Base-by-base conservation (phyloP, 495 filamentous ascomycete species). In the Penicillium canescens region DNA sequence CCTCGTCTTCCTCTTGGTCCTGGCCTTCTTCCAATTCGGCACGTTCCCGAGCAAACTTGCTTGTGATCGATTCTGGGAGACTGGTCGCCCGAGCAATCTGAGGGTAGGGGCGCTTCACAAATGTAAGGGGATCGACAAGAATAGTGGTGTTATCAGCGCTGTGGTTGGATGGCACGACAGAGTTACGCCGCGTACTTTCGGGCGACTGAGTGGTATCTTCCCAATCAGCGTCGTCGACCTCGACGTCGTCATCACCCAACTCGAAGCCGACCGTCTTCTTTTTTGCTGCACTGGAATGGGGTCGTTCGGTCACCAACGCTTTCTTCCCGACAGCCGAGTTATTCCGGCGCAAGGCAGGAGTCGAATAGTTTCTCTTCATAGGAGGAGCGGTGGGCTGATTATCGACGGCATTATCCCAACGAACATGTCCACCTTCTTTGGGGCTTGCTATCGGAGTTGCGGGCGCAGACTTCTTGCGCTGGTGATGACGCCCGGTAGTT, bases 161-260 rank as follows among this genome's bases (percentile, higher is more conserved):
- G 13, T 71, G 71, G 50, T 68, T 73, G 16, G 68, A 72, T 42
- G 70, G 72, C 12, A 61, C 75, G 42, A 73, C 73, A 6, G 76
- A 79, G 50, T 74, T 73, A 49, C 73, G 72, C 52, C 76, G 55
- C 16, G 74, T 79, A 52, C 73, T 76, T 64, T 78, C 72, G 35
- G 76, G 76, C 18, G 76, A 79, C 58, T 79, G 76, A n/a, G 76
- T 77, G 39, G 73, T 77, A 59, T 79, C 76, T 53, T 79, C 76
- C 76, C 76, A 79, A 43, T 77, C 76, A 45, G 64, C 72, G 52
- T 75, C 73, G 63, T 74, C 74, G 63, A 67, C 68, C 21, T 76
- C 75, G 63, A 67, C 68, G 18, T 76, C 71, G 35, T 73, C 71
- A 39, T 77, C 74, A n/a, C 61, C 75, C 34, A 79, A 42, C 46